Evolutionary conservation across 2,329 filamentous ascomycete genomes (phyloP).

Genomic region (Diaporthe australafricana): DNA sequence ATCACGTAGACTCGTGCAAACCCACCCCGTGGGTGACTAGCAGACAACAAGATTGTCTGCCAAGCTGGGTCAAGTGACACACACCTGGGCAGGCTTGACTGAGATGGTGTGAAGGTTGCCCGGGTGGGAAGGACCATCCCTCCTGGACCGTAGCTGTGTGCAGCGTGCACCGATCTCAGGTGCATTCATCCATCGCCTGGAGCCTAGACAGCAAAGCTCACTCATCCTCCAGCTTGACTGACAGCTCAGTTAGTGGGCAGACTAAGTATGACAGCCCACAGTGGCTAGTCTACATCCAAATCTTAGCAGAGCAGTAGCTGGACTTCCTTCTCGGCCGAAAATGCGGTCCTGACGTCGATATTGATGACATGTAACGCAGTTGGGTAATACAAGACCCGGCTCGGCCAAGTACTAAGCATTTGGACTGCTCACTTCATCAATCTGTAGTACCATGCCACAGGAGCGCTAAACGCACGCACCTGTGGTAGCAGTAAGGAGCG

Average conservation of each 20-base stretch:
- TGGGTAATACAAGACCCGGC: conserved; percentile 3
- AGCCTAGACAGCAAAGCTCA: no score
- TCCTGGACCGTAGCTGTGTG: background rate
- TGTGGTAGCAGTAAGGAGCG: background rate
- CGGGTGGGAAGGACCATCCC: conserved; percentile 1
- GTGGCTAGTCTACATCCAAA: background rate
- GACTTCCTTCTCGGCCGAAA: conserved; percentile 14
- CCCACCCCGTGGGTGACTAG: conserved; percentile 13
- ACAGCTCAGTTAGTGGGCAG: background rate
- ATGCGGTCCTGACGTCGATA: background rate
- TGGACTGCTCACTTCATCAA: background rate
- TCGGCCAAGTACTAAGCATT: background rate
- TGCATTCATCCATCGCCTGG: background rate
- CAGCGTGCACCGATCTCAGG: background rate
- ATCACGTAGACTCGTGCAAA: conserved; percentile 16
- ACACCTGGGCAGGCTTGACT: conserved; percentile 14
- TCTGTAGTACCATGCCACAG: no score
- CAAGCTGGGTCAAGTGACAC: conserved; percentile 31
- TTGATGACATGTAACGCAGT: background rate
- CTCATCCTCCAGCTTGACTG: no score
- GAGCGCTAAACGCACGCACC: background rate
- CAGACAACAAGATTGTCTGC: background rate
- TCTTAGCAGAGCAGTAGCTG: background rate
- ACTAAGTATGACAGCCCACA: background rate
- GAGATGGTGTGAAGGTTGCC: conserved; percentile 21